Conservation (phyloP, 2,329 filamentous ascomycete genomes). For the Paraconiothyrium sp. region DNA sequence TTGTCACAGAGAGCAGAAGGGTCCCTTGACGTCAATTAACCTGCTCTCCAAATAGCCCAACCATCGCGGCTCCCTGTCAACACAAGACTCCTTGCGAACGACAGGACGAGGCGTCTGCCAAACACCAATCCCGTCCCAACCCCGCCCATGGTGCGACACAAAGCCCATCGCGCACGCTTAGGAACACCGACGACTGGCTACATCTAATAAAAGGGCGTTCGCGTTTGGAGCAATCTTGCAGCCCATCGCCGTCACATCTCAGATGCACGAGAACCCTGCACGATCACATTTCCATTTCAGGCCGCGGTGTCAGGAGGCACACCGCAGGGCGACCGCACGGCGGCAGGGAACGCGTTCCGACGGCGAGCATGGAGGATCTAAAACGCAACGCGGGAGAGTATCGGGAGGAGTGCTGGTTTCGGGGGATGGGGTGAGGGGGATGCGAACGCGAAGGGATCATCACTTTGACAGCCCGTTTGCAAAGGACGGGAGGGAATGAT, state of each 20-base stretch:
- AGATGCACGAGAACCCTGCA: conserved; percentile 1
- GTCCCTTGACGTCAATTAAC: not conserved
- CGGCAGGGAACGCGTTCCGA: not conserved
- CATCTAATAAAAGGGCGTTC: not conserved
- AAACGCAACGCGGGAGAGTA: not conserved
- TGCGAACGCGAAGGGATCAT: conserved; percentile 2
- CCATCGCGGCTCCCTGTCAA: not conserved
- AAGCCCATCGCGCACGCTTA: not conserved
- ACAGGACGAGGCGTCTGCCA: not conserved
- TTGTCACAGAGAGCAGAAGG: not conserved
- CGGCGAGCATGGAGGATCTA: not conserved
- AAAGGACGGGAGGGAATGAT: not conserved
- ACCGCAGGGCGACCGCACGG: not conserved
- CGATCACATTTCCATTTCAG: not conserved
- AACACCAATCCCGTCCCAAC: not conserved
- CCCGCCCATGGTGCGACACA: conserved; percentile 1
- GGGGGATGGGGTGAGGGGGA: not conserved
- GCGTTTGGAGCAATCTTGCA: not conserved
- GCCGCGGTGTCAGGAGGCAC: no score
- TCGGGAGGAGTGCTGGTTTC: not conserved
- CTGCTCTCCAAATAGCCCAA: not conserved
- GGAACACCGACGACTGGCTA: not conserved
- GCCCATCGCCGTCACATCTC: not conserved
- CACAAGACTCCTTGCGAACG: not conserved
- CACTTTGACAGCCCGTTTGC: not conserved